phyloP scores from a whole-genome alignment of 768 basidiomycete species.

The Tylopilus vinaceipallidus region DNA sequence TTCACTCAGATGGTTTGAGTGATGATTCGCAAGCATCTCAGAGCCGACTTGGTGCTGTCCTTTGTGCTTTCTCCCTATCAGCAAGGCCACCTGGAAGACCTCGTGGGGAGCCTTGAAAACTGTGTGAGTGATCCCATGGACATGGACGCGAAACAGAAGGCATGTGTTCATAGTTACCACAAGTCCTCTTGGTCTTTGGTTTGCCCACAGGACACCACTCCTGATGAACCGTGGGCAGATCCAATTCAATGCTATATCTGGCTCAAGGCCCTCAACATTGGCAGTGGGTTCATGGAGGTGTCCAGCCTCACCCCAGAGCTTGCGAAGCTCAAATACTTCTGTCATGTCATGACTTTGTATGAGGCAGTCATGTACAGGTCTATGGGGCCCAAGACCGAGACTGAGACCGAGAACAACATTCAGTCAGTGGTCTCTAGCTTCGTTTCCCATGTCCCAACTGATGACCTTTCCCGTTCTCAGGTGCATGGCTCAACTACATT shows the following conservation, averaged over 20 bases:
- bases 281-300: conserved; percentile 1
- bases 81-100: background rate
- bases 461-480: too few species aligned
- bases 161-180: background rate
- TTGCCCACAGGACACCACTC: background rate
- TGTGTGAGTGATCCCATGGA: background rate
- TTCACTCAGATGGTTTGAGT: conserved; percentile 2
- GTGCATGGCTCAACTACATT: background rate
- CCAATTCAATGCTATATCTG: background rate
- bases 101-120: background rate
- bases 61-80: background rate
- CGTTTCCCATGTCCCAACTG: too few species aligned
- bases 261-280: background rate
- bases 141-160: background rate
- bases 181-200: background rate
- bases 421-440: background rate
- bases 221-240: background rate
- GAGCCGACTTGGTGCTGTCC: background rate
- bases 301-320: background rate
- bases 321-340: conserved; percentile 8
- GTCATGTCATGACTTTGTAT: background rate
- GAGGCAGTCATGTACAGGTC: background rate
- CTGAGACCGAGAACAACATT: background rate
- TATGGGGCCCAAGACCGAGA: background rate
- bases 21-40: background rate